Conservation (phyloP, 371 early-diverging fungal genomes). For the Rhizomucor pusillus region DNA sequence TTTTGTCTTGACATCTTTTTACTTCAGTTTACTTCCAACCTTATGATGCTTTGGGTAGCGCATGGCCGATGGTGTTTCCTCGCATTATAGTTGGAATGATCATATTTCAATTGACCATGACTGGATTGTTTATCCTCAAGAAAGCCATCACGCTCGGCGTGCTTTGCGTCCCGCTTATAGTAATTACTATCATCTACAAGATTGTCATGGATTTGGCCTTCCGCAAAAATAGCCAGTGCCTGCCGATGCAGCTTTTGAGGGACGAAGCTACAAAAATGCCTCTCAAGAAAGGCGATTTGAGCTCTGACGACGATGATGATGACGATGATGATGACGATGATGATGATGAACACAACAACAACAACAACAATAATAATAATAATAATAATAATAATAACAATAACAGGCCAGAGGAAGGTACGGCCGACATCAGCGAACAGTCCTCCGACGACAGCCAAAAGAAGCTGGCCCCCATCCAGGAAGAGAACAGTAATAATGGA, state of each 20-base stretch:
- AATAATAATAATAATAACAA: neutral
- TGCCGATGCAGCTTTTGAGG: slow-evolving; percentile 35
- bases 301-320: neutral
- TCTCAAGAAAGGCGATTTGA: neutral
- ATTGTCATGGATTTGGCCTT: slow-evolving; percentile 47
- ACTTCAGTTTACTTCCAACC: slow-evolving; percentile 73
- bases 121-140: slow-evolving; percentile 68
- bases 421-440: too few species aligned
- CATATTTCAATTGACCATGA: slow-evolving; percentile 84
- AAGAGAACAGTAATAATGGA: neutral
- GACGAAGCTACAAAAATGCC: slow-evolving; percentile 23
- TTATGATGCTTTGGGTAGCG: slow-evolving; percentile 80
- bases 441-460: neutral
- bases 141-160: slow-evolving; percentile 29
- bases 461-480: neutral
- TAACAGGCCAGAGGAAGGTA: neutral
- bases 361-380: neutral
- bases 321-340: neutral
- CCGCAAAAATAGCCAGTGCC: slow-evolving; percentile 37
- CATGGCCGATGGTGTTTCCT: slow-evolving; percentile 77
- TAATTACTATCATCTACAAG: slow-evolving; percentile 51
- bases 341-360: slow-evolving; percentile 5
- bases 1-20: too few species aligned
- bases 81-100: slow-evolving; percentile 76
- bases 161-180: slow-evolving; percentile 42